A percentile compares a stretch with the other conserved stretches of the same genome.
Evolutionary conservation across 106 monocot species (phyloP).

Genomic region (Gastrodia elata): DNA sequence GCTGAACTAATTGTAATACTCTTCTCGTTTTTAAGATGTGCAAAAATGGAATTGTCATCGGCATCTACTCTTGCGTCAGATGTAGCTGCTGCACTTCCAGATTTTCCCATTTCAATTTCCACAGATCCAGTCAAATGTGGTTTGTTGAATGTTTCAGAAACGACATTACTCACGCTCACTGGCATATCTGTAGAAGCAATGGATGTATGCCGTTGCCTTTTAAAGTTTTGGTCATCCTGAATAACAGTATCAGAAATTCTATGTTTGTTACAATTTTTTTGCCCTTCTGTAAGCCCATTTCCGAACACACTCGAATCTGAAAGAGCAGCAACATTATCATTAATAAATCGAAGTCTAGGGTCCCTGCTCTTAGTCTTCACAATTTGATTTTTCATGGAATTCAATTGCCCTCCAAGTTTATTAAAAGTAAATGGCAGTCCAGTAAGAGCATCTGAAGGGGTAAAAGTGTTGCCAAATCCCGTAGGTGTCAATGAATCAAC

Average conservation of each 20-base stretch:
- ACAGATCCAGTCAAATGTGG: conserved; percentile 13
- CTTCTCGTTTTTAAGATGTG: conserved; percentile 12
- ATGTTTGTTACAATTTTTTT: conserved; percentile 44
- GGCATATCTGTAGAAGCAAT: conserved; percentile 13
- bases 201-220: conserved; percentile 46
- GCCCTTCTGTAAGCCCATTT: conserved; percentile 13
- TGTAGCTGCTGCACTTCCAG: conserved; percentile 16
- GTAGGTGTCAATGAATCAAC: neutral
- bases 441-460: neutral
- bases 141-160: conserved; percentile 8
- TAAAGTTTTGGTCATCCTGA: conserved; percentile 23
- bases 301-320: conserved; percentile 6
- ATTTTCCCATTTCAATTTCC: conserved; percentile 14
- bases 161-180: neutral
- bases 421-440: conserved; percentile 7
- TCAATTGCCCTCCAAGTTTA: conserved; percentile 9
- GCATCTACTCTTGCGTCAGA: conserved; percentile 9
- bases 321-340: conserved; percentile 16
- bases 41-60: conserved; percentile 2
- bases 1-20: conserved; percentile 9
- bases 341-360: conserved; percentile 61
- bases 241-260: conserved; percentile 24
- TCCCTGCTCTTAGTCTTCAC: conserved; percentile 72
- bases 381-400: conserved; percentile 9
- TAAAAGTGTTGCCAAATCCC: conserved; percentile 14